Percentiles rank a stretch among this genome's conserved stretches.
Evolutionary conservation across 2,329 filamentous ascomycete genomes (phyloP).

Genomic region (Phoma herbarum): DNA sequence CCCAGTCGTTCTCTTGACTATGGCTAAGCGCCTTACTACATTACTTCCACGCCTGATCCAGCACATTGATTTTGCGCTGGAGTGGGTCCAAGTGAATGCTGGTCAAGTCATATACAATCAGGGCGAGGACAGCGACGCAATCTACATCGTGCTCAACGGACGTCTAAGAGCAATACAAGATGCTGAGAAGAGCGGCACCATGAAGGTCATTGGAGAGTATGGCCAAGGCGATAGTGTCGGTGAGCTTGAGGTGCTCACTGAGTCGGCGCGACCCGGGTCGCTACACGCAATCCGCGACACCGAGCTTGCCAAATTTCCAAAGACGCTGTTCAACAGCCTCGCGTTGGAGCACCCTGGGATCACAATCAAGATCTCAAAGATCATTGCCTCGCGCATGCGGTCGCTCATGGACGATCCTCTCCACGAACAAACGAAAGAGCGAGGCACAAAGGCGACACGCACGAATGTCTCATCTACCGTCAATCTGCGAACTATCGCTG

Average conservation of each 20-base stretch:
- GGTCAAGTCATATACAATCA: slow-evolving; percentile 95
- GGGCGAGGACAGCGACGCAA: slow-evolving; percentile 94
- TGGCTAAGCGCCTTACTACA: slow-evolving; percentile 93
- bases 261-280: slow-evolving; percentile 88
- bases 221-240: slow-evolving; percentile 98
- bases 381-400: slow-evolving; percentile 95
- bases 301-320: slow-evolving; percentile 93
- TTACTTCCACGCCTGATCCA: slow-evolving; percentile 88
- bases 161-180: slow-evolving; percentile 86
- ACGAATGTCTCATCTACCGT: slow-evolving; percentile 81
- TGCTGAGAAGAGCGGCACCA: slow-evolving; percentile 74
- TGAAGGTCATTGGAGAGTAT: slow-evolving; percentile 89
- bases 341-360: slow-evolving; percentile 97
- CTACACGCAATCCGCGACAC: slow-evolving; percentile 96
- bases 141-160: slow-evolving; percentile 96
- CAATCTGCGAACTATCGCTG: slow-evolving; percentile 90
- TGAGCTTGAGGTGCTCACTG: slow-evolving; percentile 95
- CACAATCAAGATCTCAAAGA: slow-evolving; percentile 98
- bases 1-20: slow-evolving; percentile 89
- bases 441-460: slow-evolving; percentile 62
- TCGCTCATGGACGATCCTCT: slow-evolving; percentile 84
- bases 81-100: slow-evolving; percentile 97
- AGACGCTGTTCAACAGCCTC: slow-evolving; percentile 95
- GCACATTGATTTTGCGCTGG: slow-evolving; percentile 96
- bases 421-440: slow-evolving; percentile 70